These are phyloP conservation scores for Cucumis melo DNA, from an alignment of 306 rosid species.

Conservation along the genomic window DNA sequence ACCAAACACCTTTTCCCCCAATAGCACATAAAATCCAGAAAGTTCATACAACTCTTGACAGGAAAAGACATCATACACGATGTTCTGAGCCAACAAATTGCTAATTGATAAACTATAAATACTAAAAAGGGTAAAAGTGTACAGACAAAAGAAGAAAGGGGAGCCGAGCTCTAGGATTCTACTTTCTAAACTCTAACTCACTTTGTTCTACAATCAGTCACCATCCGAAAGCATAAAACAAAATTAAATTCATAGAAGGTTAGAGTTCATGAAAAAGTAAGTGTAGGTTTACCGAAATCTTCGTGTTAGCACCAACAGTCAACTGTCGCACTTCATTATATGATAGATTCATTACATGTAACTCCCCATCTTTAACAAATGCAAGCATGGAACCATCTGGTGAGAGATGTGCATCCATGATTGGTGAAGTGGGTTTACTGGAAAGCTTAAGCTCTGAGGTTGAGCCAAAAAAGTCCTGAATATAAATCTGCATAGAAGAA, in stretches of 20 bases:
- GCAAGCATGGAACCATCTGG: conserved; percentile 81
- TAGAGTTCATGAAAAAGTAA: background rate
- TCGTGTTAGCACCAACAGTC: conserved; percentile 54
- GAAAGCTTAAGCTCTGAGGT: conserved; percentile 65
- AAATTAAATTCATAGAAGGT: background rate
- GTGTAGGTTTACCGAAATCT: conserved; percentile 33
- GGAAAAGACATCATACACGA: background rate
- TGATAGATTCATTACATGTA: conserved; percentile 54
- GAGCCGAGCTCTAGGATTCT: background rate
- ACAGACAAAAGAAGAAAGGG: background rate
- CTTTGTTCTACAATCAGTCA: background rate
- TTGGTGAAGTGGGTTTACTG: conserved; percentile 45
- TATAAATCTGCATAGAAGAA: conserved; percentile 49
- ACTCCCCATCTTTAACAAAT: conserved; percentile 58
- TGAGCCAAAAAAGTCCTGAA: conserved; percentile 53
- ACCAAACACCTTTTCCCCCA: background rate
- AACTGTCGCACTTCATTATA: conserved; percentile 56
- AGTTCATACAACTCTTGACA: background rate
- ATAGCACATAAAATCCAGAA: background rate
- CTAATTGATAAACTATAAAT: background rate
- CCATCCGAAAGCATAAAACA: background rate
- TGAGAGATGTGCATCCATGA: conserved; percentile 83
- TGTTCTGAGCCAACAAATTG: background rate
- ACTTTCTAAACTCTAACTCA: background rate
- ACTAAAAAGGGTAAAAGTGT: background rate